phyloP scores from a whole-genome alignment of 306 rosid species.

The Crotalaria pallida region DNA sequence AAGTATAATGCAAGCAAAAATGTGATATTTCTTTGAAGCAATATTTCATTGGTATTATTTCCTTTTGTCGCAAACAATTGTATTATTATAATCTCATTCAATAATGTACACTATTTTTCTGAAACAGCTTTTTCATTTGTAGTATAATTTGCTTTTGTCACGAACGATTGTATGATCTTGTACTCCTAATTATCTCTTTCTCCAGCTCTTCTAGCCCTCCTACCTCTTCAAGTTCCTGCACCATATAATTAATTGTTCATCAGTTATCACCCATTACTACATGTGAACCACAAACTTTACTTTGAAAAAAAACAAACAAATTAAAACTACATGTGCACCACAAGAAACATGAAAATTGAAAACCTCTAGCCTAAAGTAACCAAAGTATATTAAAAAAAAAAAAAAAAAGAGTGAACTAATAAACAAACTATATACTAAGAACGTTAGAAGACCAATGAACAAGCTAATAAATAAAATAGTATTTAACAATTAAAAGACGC shows the following conservation, averaged over 20 bases:
- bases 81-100: background rate
- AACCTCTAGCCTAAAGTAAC: background rate
- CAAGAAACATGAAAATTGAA: background rate
- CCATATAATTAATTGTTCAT: background rate
- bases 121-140: slow-evolving; percentile 4
- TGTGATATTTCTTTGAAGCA: too few relatives aligned
- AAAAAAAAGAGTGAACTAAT: background rate
- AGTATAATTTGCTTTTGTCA: background rate
- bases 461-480: too few relatives aligned
- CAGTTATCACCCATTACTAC: background rate
- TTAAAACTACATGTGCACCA: too few relatives aligned
- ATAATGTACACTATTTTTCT: slow-evolving; percentile 10
- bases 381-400: background rate
- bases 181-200: slow-evolving; percentile 68
- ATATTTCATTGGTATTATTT: too few relatives aligned
- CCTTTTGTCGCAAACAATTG: too few relatives aligned
- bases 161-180: slow-evolving; percentile 32
- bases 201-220: slow-evolving; percentile 86
- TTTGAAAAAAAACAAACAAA: too few relatives aligned
- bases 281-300: background rate
- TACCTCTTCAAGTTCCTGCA: slow-evolving; percentile 91
- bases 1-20: too few relatives aligned
- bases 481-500: background rate
- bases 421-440: background rate
- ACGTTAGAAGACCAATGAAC: background rate